Evolutionary conservation across 2,329 filamentous ascomycete genomes (phyloP), one percentile per base, ranked within the genome.

Genomic region (Sclerotinia subarctica): DNA sequence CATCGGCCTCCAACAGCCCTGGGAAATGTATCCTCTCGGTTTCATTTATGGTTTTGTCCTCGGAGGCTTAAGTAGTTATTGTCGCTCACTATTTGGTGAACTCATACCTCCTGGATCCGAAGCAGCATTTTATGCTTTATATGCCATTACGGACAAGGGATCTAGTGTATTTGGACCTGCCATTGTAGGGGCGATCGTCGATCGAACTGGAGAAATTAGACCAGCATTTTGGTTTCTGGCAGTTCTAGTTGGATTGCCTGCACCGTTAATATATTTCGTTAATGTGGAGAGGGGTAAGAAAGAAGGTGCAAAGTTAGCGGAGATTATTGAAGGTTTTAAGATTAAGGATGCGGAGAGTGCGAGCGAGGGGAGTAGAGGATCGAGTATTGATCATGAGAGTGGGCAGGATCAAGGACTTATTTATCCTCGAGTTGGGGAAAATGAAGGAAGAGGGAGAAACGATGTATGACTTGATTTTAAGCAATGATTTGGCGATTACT

Each of bases 121-220:
- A 78, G 93, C 95, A 0, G 93, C 94, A 0, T 99, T 99, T 77
- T 98, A 73, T 62, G 73, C 74, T 0, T 83, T 99, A 1, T 99
- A 98, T 77, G 95, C 95, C 47, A 97, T 98, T 72, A 98, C 95
- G 1, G 94, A 99, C 78, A 99, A 99, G 78, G 94, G 94, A 1
- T 95, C 91, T 38, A 96, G 92, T 76, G 85, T 97, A 1, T 96
- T 99, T 78, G 95, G 95, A 0, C 95, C 95, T 0, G 90, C 93
- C 0, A 92, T 99, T 76, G 94, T 98, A 0, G 95, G 94, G 0
- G 87, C 88, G 13, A 96, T 99, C 72, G 97, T 96, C 17, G 93
- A 97, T 79, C 86, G 82, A 58, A 90, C 90, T 38, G 92, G 91
- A 3, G 87, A 90, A 72, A 94, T 94, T 70, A 84, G 91, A 53